A percentile compares a stretch with the other conserved stretches of the same genome.
Conservation (phyloP, 148 eudicot species). For the Fagopyrum esculentum region DNA sequence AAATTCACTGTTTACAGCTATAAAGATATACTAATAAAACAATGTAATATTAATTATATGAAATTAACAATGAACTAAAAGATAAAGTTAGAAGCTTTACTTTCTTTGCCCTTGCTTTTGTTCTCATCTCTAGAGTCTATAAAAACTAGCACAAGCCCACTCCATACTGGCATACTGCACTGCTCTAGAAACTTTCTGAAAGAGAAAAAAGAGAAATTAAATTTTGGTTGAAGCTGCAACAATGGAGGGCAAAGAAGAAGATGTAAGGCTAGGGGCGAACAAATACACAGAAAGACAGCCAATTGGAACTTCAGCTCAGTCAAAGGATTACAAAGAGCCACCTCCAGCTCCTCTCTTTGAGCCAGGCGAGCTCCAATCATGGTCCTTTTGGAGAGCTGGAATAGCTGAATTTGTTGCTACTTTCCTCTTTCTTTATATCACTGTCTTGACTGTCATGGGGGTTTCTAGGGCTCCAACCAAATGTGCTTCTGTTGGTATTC, state of each 20-base stretch:
- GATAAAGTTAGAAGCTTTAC: neutral
- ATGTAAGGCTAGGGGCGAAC: slow-evolving; percentile 39
- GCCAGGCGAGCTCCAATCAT: slow-evolving; percentile 38
- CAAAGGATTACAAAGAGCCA: slow-evolving; percentile 43
- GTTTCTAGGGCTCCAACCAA: slow-evolving; percentile 22
- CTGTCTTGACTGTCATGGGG: slow-evolving; percentile 43
- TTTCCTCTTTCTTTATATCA: slow-evolving; percentile 39
- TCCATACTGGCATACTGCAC: slow-evolving; percentile 3
- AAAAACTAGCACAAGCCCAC: neutral
- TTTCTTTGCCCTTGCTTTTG: neutral
- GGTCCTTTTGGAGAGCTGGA: slow-evolving; percentile 52
- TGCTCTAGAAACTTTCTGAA: neutral
- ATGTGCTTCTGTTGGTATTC: slow-evolving; percentile 37
- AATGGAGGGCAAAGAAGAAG: slow-evolving; percentile 40
- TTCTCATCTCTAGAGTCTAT: slow-evolving; percentile 9
- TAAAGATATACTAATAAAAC: neutral
- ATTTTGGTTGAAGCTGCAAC: neutral
- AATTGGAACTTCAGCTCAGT: slow-evolving; percentile 34
- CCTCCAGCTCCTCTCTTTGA: slow-evolving; percentile 46
- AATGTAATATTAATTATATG: neutral
- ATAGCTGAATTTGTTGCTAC: slow-evolving; percentile 43
- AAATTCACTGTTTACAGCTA: neutral
- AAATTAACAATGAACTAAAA: neutral
- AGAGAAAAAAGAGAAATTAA: neutral
- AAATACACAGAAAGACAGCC: slow-evolving; percentile 38